These are phyloP conservation scores for Bolboschoenus planiculmis DNA, from an alignment of 176 grass and related monocot genomes.

Conservation along the genomic window DNA sequence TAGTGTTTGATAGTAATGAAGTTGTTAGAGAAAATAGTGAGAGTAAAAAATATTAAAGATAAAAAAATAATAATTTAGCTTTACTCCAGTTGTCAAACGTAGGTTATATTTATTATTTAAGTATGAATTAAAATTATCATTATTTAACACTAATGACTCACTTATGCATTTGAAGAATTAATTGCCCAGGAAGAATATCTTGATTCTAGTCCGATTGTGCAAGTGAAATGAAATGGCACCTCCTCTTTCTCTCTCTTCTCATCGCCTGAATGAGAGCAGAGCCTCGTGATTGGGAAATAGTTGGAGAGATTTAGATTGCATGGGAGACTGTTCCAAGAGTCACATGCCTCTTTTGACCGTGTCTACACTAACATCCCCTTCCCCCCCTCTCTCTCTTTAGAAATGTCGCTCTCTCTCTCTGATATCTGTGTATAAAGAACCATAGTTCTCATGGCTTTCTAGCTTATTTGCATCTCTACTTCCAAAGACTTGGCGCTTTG, in stretches of 20 bases:
- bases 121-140: too few species aligned
- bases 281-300: constrained; percentile 87
- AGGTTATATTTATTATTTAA: too few species aligned
- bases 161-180: too few species aligned
- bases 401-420: neutral
- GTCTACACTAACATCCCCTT: constrained; percentile 26
- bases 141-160: too few species aligned
- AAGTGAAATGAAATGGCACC: neutral
- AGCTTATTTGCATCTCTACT: constrained; percentile 28
- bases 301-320: constrained; percentile 13
- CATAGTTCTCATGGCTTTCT: constrained; percentile 16
- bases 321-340: constrained; percentile 81
- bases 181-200: too few species aligned
- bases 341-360: constrained; percentile 98
- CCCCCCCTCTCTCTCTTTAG: constrained; percentile 14
- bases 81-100: too few species aligned
- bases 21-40: too few species aligned
- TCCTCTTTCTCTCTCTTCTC: constrained; percentile 20
- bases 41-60: too few species aligned
- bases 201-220: too few species aligned
- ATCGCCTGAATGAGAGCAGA: neutral
- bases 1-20: too few species aligned
- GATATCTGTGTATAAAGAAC: constrained; percentile 24
- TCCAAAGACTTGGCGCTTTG: constrained; percentile 17
- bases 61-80: too few species aligned